phyloP scores from a whole-genome alignment of 1,284 basidiomycete genomes.

The Trametes sp. region DNA sequence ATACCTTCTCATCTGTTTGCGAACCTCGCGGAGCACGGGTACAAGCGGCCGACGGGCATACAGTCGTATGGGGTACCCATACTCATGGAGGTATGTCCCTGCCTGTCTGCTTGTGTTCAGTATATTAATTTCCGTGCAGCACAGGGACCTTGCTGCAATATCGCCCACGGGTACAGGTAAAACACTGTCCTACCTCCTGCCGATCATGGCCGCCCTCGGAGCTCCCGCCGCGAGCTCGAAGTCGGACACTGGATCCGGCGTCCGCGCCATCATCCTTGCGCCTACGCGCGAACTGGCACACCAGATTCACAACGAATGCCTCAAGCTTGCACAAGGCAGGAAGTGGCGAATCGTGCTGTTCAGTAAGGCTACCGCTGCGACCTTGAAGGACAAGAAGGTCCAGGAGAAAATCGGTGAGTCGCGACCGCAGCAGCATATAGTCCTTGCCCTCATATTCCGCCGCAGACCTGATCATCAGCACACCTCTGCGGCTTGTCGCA shows the following conservation, averaged over 20 bases:
- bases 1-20: slow-evolving; percentile 59
- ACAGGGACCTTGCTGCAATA: slow-evolving; percentile 86
- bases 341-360: slow-evolving; percentile 87
- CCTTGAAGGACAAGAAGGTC: slow-evolving; percentile 70
- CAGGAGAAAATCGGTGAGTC: slow-evolving; percentile 78
- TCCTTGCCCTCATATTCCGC: not conserved
- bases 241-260: slow-evolving; percentile 60
- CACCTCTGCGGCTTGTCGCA: slow-evolving; percentile 79
- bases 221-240: slow-evolving; percentile 63
- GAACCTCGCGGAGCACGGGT: slow-evolving; percentile 69
- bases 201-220: slow-evolving; percentile 74
- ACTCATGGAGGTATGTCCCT: slow-evolving; percentile 62
- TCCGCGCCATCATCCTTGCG: slow-evolving; percentile 84
- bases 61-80: slow-evolving; percentile 81
- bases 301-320: slow-evolving; percentile 93
- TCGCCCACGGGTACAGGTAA: slow-evolving; percentile 97
- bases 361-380: slow-evolving; percentile 85
- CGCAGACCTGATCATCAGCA: slow-evolving; percentile 82
- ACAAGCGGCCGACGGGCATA: slow-evolving; percentile 72
- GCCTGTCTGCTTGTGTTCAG: not conserved
- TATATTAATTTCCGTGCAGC: slow-evolving; percentile 46
- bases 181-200: slow-evolving; percentile 89
- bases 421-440: not conserved
- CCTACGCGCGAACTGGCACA: slow-evolving; percentile 97
- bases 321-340: slow-evolving; percentile 83